Percentiles rank a stretch among this genome's conserved stretches.
Evolutionary conservation across 306 rosid genomes (phyloP).

Genomic region (Sicyos baderoa): DNA sequence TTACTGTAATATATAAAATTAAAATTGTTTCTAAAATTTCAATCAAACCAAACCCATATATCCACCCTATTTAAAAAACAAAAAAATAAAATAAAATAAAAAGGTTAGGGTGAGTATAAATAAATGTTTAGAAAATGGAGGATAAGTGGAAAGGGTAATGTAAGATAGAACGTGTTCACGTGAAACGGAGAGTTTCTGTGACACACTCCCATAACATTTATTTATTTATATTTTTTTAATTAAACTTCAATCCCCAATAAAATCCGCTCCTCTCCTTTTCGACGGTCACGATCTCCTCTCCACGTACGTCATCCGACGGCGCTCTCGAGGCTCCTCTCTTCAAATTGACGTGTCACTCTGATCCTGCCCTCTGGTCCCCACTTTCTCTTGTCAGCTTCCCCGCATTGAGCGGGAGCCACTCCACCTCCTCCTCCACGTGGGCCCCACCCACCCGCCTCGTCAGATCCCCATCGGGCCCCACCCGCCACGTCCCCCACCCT

Average conservation of each 20-base stretch:
- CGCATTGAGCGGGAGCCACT: constrained; percentile 31
- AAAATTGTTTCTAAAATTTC: too few relatives aligned
- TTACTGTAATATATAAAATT: too few relatives aligned
- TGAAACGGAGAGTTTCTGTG: too few relatives aligned
- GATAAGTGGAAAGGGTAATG: too few relatives aligned
- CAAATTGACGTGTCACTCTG: constrained; percentile 20
- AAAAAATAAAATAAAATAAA: too few relatives aligned
- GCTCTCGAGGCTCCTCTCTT: constrained; percentile 9
- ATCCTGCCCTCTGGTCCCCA: constrained; percentile 22
- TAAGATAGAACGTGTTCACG: too few relatives aligned
- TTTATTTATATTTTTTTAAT: too few relatives aligned
- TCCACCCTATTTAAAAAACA: too few relatives aligned
- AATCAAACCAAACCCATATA: too few relatives aligned
- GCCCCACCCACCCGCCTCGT: neutral
- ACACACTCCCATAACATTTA: too few relatives aligned
- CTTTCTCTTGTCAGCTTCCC: constrained; percentile 23
- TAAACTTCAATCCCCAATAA: constrained; percentile 1
- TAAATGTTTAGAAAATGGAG: too few relatives aligned
- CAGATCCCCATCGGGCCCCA: constrained; percentile 2
- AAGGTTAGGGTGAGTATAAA: too few relatives aligned
- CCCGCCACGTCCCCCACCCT: neutral
- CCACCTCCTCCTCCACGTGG: neutral
- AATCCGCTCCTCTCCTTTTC: neutral
- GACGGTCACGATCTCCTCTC: constrained; percentile 15
- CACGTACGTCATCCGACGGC: constrained; percentile 16